phyloP scores from a whole-genome alignment of 23 red algal genomes.

The Gracilariopsis chorda region DNA sequence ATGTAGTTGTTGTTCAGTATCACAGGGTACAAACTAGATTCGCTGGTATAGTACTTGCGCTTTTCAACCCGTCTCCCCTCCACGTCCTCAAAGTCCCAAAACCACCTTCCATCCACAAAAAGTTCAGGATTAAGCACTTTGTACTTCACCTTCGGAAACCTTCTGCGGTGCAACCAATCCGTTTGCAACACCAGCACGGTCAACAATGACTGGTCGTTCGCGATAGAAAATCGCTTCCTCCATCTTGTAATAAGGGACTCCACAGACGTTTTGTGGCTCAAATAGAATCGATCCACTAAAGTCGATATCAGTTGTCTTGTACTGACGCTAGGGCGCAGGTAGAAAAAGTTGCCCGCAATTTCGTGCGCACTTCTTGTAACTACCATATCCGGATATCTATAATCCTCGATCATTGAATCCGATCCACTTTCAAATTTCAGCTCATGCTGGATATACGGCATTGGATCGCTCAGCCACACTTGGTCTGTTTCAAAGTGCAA shows the following conservation, averaged over 20 bases:
- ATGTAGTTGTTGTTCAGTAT: constrained; percentile 74
- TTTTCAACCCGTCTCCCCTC: neutral
- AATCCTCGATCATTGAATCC: neutral
- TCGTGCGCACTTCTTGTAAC: constrained; percentile 26
- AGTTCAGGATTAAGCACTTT: constrained; percentile 1
- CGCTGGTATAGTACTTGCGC: constrained; percentile 11
- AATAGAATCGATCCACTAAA: constrained; percentile 26
- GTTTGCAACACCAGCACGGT: constrained; percentile 10
- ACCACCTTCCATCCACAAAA: constrained; percentile 59
- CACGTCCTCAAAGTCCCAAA: constrained; percentile 45
- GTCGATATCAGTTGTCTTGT: constrained; percentile 8
- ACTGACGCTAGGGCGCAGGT: constrained; percentile 33
- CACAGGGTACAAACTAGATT: constrained; percentile 44
- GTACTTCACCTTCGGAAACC: constrained; percentile 1
- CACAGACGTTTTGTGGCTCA: constrained; percentile 7
- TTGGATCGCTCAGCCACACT: constrained; percentile 64
- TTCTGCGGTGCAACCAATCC: neutral
- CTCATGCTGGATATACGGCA: constrained; percentile 52
- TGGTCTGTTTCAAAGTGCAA: constrained; percentile 67
- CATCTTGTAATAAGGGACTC: neutral
- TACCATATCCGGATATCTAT: constrained; percentile 29
- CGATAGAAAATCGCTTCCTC: neutral
- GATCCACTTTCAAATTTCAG: neutral
- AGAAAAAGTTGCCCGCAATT: constrained; percentile 42
- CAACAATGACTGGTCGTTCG: constrained; percentile 49